These are phyloP conservation scores for Astraeus odoratus DNA, from an alignment of 768 basidiomycete species.

Conservation along the genomic window DNA sequence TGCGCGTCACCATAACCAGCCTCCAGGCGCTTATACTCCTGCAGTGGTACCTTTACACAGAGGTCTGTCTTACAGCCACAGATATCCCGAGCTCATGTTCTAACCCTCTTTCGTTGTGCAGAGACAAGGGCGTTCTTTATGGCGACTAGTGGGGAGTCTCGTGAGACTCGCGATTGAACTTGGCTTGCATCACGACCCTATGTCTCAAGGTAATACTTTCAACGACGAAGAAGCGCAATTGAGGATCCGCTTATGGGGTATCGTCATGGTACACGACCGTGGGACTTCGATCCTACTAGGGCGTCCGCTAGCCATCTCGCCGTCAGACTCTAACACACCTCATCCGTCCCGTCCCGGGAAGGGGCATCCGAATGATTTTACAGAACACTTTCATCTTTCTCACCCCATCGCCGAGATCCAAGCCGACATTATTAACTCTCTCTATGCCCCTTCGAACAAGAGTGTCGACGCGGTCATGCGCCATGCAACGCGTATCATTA, in stretches of 20 bases:
- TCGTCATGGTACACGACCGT: constrained; percentile 80
- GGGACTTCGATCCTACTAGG: constrained; percentile 85
- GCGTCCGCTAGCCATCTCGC: constrained; percentile 75
- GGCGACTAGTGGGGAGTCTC: constrained; percentile 82
- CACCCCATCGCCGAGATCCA: constrained; percentile 77
- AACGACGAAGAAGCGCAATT: constrained; percentile 71
- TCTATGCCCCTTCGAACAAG: constrained; percentile 73
- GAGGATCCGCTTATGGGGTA: constrained; percentile 79
- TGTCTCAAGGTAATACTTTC: constrained; percentile 52
- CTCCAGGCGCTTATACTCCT: constrained; percentile 77
- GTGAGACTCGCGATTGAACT: constrained; percentile 79
- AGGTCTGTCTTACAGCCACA: constrained; percentile 41
- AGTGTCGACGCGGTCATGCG: constrained; percentile 64
- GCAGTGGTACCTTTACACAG: constrained; percentile 88
- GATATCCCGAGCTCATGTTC: background rate
- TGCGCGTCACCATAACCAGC: constrained; percentile 76
- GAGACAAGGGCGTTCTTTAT: constrained; percentile 85
- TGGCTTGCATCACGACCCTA: constrained; percentile 83
- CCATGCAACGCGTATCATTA: constrained; percentile 73
- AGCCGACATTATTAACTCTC: constrained; percentile 82
- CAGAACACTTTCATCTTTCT: constrained; percentile 74
- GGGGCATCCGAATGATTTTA: constrained; percentile 41
- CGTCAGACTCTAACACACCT: constrained; percentile 79
- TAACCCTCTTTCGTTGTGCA: constrained; percentile 24
- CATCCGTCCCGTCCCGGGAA: constrained; percentile 44